phyloP scores from a whole-genome alignment of 192 early-diverging fungal species.

The Coemansia reversa region DNA sequence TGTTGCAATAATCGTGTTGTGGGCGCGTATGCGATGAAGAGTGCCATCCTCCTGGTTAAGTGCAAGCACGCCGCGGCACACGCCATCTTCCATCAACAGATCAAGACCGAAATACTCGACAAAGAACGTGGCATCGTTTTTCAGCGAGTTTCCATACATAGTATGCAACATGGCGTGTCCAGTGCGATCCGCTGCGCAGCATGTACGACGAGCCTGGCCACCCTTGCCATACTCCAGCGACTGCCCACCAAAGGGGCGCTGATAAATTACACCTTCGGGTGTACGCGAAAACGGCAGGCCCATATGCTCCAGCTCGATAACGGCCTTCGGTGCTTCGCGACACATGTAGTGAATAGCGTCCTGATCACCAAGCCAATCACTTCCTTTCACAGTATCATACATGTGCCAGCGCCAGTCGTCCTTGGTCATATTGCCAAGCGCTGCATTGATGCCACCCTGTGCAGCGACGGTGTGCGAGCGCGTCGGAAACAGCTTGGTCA shows the following conservation, averaged over 20 bases:
- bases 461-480: slow-evolving; percentile 98
- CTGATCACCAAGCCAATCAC: slow-evolving; percentile 99
- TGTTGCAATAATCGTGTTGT: slow-evolving; percentile 98
- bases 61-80: slow-evolving; percentile 94
- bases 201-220: slow-evolving; percentile 97
- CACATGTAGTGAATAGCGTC: slow-evolving; percentile 99
- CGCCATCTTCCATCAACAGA: slow-evolving; percentile 97
- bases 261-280: slow-evolving; percentile 97
- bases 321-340: slow-evolving; percentile 92
- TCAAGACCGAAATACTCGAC: slow-evolving; percentile 99
- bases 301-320: slow-evolving; percentile 97
- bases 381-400: slow-evolving; percentile 99
- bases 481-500: slow-evolving; percentile 98
- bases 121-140: slow-evolving; percentile 95
- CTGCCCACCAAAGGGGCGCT: slow-evolving; percentile 98
- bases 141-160: slow-evolving; percentile 95
- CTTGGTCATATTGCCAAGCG: slow-evolving; percentile 98
- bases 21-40: slow-evolving; percentile 93
- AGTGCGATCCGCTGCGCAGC: slow-evolving; percentile 97
- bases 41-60: slow-evolving; percentile 98
- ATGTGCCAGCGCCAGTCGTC: slow-evolving; percentile 99
- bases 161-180: slow-evolving; percentile 98
- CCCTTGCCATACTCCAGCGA: slow-evolving; percentile 94
- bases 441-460: slow-evolving; percentile 99
- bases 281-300: slow-evolving; percentile 98